Evolutionary conservation across 192 early-diverging fungal species (phyloP), one percentile per base, ranked within the genome.

Genomic region (Jimgerdemannia flammicorona): DNA sequence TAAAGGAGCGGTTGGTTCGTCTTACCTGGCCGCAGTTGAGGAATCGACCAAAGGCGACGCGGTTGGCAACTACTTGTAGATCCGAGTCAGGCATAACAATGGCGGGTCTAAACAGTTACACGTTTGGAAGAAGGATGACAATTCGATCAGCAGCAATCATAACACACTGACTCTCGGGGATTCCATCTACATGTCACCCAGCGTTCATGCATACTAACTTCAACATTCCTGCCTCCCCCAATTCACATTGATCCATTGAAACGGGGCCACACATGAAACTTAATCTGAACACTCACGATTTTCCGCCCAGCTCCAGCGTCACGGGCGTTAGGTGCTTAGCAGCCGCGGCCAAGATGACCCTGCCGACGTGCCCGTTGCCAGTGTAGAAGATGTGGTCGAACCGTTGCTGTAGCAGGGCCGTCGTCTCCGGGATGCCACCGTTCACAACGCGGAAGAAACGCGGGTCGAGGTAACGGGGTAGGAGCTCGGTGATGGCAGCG

Each of bases 301-400:
- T 99, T 41, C 97, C 97, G 66, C 97, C 97, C 29, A 99, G 90
- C 83, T 98, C 97, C 54, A 99, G 88, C 64, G 94, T 91, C 4
- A 95, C 92, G n/a, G 92, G 91, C 4, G 96, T 93, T 49, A 97
- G 87, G 67, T 95, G 82, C 78, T 96, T 91, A n/a, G 93, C 91
- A 39, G 96, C 96, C 19, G 96, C 96, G 17, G 67, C 49, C 86
- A 94, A 93, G 40, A 98, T 87, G 43, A 96, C 87, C 75, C 90
- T 92, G 54, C 91, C 97, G 43, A 99, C 92, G 17, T 71, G 54
- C 7, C 89, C 88, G 76, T 87, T 92, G 70, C 97, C 97, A 0
- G 97, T 99, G 83, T 95, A 99, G 73, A 95, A 95, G 76, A 95
- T 96, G 80, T 95, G 92, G 81, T 99, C 95, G 73, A 95, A 97